These are phyloP conservation scores for Ilyonectria sp. DNA, from an alignment of 2,329 filamentous ascomycete genomes.

Conservation along the genomic window DNA sequence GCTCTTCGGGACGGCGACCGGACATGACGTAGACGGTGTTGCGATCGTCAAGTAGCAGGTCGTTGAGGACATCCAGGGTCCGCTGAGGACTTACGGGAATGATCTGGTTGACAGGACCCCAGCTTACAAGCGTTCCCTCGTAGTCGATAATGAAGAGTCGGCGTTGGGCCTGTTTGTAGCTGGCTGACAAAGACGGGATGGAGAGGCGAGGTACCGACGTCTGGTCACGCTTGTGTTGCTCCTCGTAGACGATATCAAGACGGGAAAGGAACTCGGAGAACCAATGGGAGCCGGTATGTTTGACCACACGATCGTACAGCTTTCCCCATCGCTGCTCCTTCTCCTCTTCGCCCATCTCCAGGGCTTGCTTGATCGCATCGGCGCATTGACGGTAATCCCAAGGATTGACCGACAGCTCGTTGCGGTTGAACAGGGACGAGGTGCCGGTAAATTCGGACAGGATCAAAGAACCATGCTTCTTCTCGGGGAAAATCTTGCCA, in stretches of 20 bases:
- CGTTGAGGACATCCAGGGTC: slow-evolving; percentile 85
- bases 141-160: slow-evolving; percentile 94
- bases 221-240: slow-evolving; percentile 88
- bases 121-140: slow-evolving; percentile 91
- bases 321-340: slow-evolving; percentile 82
- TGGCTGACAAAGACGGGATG: slow-evolving; percentile 72
- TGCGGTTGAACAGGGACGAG: slow-evolving; percentile 84
- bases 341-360: slow-evolving; percentile 85
- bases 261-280: slow-evolving; percentile 81
- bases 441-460: slow-evolving; percentile 96
- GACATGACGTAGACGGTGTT: slow-evolving; percentile 98
- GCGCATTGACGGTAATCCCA: slow-evolving; percentile 95
- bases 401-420: slow-evolving; percentile 90
- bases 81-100: slow-evolving; percentile 88
- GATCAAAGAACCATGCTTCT: slow-evolving; percentile 91
- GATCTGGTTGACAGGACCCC: slow-evolving; percentile 87
- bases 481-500: slow-evolving; percentile 76
- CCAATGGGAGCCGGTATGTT: slow-evolving; percentile 90
- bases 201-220: slow-evolving; percentile 90
- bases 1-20: slow-evolving; percentile 86
- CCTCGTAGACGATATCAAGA: slow-evolving; percentile 83
- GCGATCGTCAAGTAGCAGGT: slow-evolving; percentile 82
- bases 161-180: slow-evolving; percentile 76
- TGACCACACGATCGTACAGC: slow-evolving; percentile 80
- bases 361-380: slow-evolving; percentile 84